Percentiles rank a stretch among this genome's conserved stretches.
phyloP scores from a whole-genome alignment of 2,329 filamentous ascomycete genomes.

The Colletotrichum theobromicola region DNA sequence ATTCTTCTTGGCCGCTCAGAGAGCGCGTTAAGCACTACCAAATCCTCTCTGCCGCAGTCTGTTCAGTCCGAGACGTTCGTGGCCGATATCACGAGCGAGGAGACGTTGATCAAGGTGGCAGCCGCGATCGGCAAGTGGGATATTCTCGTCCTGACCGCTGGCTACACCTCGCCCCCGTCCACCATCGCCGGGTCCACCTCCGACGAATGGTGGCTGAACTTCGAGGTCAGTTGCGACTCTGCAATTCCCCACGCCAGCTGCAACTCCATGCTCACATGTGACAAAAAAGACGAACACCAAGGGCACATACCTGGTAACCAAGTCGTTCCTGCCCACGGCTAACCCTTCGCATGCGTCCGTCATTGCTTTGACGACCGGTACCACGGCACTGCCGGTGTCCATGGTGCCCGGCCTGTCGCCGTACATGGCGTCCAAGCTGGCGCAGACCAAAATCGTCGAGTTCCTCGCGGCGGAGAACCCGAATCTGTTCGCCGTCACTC shows the following conservation, averaged over 20 bases:
- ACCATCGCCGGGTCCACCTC: slow-evolving; percentile 18
- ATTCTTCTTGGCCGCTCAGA: slow-evolving; percentile 43
- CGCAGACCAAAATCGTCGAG: slow-evolving; percentile 37
- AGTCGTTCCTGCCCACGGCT: slow-evolving; percentile 48
- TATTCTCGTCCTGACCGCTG: slow-evolving; percentile 21
- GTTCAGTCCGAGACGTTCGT: neutral
- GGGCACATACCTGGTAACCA: slow-evolving; percentile 48
- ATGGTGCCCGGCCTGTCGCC: slow-evolving; percentile 21
- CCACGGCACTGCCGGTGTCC: slow-evolving; percentile 21
- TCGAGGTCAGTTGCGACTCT: slow-evolving; percentile 24
- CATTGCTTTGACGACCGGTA: slow-evolving; percentile 25
- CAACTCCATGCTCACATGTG: neutral
- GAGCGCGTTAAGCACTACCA: slow-evolving; percentile 29
- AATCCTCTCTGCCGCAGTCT: slow-evolving; percentile 23
- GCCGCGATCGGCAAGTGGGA: slow-evolving; percentile 21
- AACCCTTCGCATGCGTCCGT: slow-evolving; percentile 20
- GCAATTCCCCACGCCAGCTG: neutral
- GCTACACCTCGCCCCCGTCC: slow-evolving; percentile 20
- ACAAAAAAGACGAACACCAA: slow-evolving; percentile 52
- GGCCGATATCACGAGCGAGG: slow-evolving; percentile 7
- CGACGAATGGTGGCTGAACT: slow-evolving; percentile 27
- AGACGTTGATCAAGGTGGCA: slow-evolving; percentile 1
- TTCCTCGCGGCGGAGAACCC: slow-evolving; percentile 29
- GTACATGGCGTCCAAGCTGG: slow-evolving; percentile 22
- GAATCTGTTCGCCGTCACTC: slow-evolving; percentile 24